Evolutionary conservation across 2,329 filamentous ascomycete species (phyloP), one percentile per base, ranked within the genome.

Genomic region (Magnaporthiopsis incrustans): DNA sequence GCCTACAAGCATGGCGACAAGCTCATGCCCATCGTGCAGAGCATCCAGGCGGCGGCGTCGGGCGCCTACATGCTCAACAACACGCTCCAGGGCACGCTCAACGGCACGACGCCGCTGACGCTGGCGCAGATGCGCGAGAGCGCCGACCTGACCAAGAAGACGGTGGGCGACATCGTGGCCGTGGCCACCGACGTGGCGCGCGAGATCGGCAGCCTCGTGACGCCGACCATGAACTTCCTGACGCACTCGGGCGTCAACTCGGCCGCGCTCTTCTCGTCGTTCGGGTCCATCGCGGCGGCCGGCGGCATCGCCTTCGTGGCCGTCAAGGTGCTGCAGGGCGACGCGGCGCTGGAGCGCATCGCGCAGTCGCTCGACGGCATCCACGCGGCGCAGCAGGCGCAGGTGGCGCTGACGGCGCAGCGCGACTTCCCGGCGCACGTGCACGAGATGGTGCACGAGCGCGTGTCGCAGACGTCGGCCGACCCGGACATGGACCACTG

Each of bases 401-500:
- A 58, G 25, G 27, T 32, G 4, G 25, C 57, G 6, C 25, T 58
- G 57, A 58, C 25, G 57, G 57, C 25, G 25, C 57, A 58, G 57
- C 57, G 27, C 25, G 27, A 58, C 12, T 58, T 58, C 26, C 57
- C 57, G 6, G 25, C 25, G 2, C 27, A 58, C 57, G 57, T 58
- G 27, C 27, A 58, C 57, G 57, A 58, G 25, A 26, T 58, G 27
- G 27, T 58, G 25, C 25, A 26, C 25, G 57, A 58, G 57, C 25
- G 25, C 44, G 44, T 58, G 3, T 15, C 12, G 4, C 57, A 58
- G 25, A 58, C 57, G 11, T 58, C 57, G 57, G 25, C 25, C 25
- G 57, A 58, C 27, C 57, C 57, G 27, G 25, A 58, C 57, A 58
- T 26, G 57, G 57, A 58, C 27, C 57, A 58, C 57, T 58, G 27